Evolutionary conservation across 2,329 filamentous ascomycete species (phyloP).

Genomic region (Exophiala mesophila): DNA sequence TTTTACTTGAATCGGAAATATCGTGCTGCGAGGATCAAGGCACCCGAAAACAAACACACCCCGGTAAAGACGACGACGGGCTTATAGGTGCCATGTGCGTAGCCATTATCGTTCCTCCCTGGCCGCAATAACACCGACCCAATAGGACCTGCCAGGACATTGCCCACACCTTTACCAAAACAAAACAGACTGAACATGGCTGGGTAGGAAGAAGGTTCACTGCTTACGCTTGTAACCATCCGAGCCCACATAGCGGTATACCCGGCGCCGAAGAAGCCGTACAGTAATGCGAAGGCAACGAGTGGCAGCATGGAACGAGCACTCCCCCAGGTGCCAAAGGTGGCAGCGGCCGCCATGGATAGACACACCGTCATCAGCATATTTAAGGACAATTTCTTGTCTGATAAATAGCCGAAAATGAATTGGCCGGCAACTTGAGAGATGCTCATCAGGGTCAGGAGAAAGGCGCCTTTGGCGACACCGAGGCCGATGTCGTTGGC

Average conservation of each 20-base stretch:
- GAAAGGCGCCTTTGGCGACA: constrained; percentile 14
- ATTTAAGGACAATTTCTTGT: constrained; percentile 37
- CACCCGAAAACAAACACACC: constrained; percentile 23
- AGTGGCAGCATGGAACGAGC: constrained; percentile 39
- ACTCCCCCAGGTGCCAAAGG: constrained; percentile 47
- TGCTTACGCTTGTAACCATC: constrained; percentile 27
- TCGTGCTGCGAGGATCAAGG: constrained; percentile 21
- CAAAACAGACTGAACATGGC: constrained; percentile 21
- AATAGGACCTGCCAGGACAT: constrained; percentile 27
- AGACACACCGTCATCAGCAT: constrained; percentile 41
- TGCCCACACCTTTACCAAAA: constrained; percentile 27
- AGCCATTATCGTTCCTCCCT: constrained; percentile 2
- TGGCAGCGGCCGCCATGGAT: constrained; percentile 36
- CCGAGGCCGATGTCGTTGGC: constrained; percentile 25
- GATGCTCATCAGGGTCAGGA: constrained; percentile 23
- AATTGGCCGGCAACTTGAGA: constrained; percentile 21
- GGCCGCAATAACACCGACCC: constrained; percentile 17
- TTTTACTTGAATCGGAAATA: constrained; percentile 20
- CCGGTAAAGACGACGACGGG: constrained; percentile 24
- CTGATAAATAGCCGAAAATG: constrained; percentile 34
- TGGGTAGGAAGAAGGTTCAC: constrained; percentile 15
- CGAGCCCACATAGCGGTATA: constrained; percentile 43
- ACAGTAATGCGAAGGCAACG: constrained; percentile 38
- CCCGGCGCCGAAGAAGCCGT: constrained; percentile 43
- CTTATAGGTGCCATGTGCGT: constrained; percentile 18